Percentiles rank a stretch among this genome's conserved stretches.
Conservation (phyloP, 805 yeast species). For the Candida golubevii region DNA sequence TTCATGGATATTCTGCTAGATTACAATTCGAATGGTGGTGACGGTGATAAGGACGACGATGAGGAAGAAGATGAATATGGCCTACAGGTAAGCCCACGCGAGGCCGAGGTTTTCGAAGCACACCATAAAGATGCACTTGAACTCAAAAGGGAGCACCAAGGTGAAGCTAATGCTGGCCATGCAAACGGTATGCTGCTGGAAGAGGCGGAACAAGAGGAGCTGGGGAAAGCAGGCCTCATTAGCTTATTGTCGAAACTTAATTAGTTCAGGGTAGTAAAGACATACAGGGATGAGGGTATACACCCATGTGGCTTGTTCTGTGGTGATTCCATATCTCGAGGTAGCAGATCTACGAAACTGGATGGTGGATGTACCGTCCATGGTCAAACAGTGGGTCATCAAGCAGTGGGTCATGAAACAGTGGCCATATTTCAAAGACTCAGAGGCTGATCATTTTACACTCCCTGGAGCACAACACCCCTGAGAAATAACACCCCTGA, state of each 20-base stretch:
- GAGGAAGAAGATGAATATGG: conserved; percentile 7
- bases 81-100: not conserved
- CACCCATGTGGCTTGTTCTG: too few relatives aligned
- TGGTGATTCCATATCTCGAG: too few relatives aligned
- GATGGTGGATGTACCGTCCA: too few relatives aligned
- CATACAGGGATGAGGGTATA: too few relatives aligned
- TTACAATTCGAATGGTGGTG: conserved; percentile 7
- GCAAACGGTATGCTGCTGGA: conserved; percentile 1
- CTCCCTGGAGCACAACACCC: too few relatives aligned
- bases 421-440: too few relatives aligned
- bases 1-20: conserved; percentile 14
- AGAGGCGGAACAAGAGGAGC: not conserved
- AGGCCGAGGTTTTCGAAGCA: conserved; percentile 13
- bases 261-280: not conserved
- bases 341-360: too few relatives aligned
- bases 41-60: conserved; percentile 15
- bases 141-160: conserved; percentile 22
- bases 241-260: conserved; percentile 16
- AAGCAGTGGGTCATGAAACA: too few relatives aligned
- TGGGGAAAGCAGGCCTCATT: conserved; percentile 13
- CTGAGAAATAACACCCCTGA: too few relatives aligned
- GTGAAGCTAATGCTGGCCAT: conserved; percentile 7
- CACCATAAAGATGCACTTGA: conserved; percentile 32
- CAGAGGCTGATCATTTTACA: too few relatives aligned
- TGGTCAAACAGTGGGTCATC: too few relatives aligned